Percentiles rank a stretch among this genome's conserved stretches.
phyloP scores from a whole-genome alignment of 2,329 filamentous ascomycete species.

The Fusarium proliferatum region DNA sequence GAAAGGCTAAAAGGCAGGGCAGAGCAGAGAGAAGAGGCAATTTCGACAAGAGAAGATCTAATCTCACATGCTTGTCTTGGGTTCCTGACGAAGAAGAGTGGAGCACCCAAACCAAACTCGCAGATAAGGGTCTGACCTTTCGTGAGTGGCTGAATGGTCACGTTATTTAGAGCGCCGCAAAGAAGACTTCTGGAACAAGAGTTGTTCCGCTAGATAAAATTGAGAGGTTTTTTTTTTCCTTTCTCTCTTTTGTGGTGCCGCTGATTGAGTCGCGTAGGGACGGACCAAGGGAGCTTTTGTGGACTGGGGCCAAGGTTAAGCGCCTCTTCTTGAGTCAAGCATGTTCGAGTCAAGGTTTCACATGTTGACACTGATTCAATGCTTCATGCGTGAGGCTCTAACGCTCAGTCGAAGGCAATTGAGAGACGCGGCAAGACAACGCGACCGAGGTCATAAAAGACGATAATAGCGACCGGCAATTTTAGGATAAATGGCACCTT shows the following conservation, averaged over 20 bases:
- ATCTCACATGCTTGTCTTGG: slow-evolving; percentile 6
- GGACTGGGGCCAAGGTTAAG: slow-evolving; percentile 8
- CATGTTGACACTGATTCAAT: not conserved
- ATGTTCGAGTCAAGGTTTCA: slow-evolving; percentile 25
- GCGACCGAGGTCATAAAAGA: not conserved
- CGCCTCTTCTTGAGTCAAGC: slow-evolving; percentile 24
- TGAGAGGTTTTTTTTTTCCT: not conserved
- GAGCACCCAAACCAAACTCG: not conserved
- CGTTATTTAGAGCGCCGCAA: slow-evolving; percentile 21
- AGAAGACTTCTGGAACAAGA: slow-evolving; percentile 25
- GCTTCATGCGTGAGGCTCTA: not conserved
- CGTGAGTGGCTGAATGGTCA: slow-evolving; percentile 25
- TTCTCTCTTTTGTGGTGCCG: not conserved
- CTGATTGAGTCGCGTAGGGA: not conserved
- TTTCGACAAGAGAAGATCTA: slow-evolving; percentile 1
- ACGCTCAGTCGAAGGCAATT: not conserved
- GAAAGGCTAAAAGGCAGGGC: not conserved
- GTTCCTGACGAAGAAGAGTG: slow-evolving; percentile 28
- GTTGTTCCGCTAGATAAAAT: not conserved
- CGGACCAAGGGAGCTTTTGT: slow-evolving; percentile 5
- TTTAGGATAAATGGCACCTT: no score
- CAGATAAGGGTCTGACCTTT: slow-evolving; percentile 18
- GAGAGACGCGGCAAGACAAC: not conserved
- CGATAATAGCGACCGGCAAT: not conserved
- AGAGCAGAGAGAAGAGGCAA: not conserved